Base-by-base conservation (phyloP, 768 basidiomycete species). In the Coprinellus micaceus region DNA sequence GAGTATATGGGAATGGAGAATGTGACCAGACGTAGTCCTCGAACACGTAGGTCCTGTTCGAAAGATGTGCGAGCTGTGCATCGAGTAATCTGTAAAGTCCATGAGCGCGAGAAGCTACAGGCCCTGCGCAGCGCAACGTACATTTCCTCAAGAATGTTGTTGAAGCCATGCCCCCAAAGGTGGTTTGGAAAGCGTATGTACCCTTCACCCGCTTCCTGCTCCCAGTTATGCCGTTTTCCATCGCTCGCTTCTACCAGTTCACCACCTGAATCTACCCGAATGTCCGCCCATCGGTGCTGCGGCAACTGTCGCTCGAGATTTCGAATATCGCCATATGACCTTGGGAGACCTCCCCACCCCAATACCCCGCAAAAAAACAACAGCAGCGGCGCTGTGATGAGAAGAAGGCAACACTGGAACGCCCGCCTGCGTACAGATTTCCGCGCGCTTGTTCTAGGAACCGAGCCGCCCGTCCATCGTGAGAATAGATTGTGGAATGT, bases 21-120 rank as follows among this genome's bases (percentile, higher is more conserved):
- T 77, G 80, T 0, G 84, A 83, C 83, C 83, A 85, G 33, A 74
- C 74, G 56, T 83, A 84, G 62, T 84, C 82, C 56, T 84, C 81
- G 55, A 86, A 87, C 1, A 86, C 83, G 54, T 77, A 85, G 1
- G 81, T 78, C 13, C 82, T 69, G 57, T 81, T 76, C 11, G 80
- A 64, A 36, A 66, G 63, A 46, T 80, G 75, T 0, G 84, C 82
- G 15, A 85, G 65, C 61, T 83, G 78, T 25, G 78, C 78, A 65
- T 80, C 73, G 29, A 85, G 58, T 17, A 83, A 58, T 3, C 81
- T 82, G 36, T 24, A 36, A 26, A 41, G 28, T 26, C 11, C 7
- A 24, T 50, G 10, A 22, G 9, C 22, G 41, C 11, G 53, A 25
- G 19, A 30, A 19, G 25, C 43, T 46, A 28, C 26, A 53, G 17